A percentile compares a stretch with the other conserved stretches of the same genome.
Evolutionary conservation across 2,329 filamentous ascomycete species (phyloP).

Genomic region (Mycosphaerella arachidis): DNA sequence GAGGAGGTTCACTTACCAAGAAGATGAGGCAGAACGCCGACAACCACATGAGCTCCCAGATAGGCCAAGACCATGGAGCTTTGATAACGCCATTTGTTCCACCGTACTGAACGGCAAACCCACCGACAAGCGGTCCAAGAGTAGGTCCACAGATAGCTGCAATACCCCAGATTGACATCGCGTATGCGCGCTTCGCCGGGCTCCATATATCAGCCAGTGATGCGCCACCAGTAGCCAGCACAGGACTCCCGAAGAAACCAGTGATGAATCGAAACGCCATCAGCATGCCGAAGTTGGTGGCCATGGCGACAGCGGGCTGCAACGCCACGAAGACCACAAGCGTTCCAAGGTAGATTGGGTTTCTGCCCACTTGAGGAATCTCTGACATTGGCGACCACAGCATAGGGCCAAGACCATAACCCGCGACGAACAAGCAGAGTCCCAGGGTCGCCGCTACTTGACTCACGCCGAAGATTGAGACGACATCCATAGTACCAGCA

Average conservation of each 20-base stretch:
- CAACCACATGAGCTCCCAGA: conserved; percentile 41
- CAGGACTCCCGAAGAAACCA: conserved; percentile 48
- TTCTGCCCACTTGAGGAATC: conserved; percentile 48
- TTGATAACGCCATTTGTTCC: conserved; percentile 25
- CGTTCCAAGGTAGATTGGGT: conserved; percentile 47
- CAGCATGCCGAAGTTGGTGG: conserved; percentile 50
- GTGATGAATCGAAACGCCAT: conserved; percentile 51
- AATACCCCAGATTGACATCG: conserved; percentile 39
- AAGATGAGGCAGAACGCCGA: conserved; percentile 37
- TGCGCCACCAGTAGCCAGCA: conserved; percentile 44
- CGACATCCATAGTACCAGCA: conserved; percentile 40
- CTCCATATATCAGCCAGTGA: conserved; percentile 43
- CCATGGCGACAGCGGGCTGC: conserved; percentile 45
- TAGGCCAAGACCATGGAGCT: conserved; percentile 37
- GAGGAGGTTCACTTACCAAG: conserved; percentile 16
- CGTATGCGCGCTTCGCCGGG: conserved; percentile 37
- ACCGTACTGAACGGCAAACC: conserved; percentile 38
- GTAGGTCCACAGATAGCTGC: conserved; percentile 39
- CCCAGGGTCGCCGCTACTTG: conserved; percentile 46
- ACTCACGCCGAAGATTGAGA: conserved; percentile 42
- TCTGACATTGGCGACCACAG: conserved; percentile 46
- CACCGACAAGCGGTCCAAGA: conserved; percentile 39
- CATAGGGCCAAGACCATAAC: conserved; percentile 49
- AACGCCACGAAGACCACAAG: conserved; percentile 48
- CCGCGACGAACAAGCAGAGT: conserved; percentile 48